These are phyloP conservation scores for Penicillium steckii DNA, from an alignment of 495 filamentous ascomycete genomes.

Conservation along the genomic window DNA sequence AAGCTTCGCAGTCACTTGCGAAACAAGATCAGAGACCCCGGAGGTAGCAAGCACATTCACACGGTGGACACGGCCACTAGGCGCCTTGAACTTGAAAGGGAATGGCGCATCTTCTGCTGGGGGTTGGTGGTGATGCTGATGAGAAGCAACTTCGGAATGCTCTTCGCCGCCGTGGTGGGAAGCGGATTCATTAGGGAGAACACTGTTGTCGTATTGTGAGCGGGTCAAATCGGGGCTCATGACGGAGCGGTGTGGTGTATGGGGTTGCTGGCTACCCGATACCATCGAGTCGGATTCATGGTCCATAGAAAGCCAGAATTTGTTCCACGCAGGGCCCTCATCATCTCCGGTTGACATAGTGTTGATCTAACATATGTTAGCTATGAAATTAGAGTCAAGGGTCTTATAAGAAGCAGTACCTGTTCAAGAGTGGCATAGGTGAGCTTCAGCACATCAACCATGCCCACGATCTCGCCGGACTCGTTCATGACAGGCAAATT, in stretches of 20 bases:
- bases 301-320: constrained; percentile 98
- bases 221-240: constrained; percentile 76
- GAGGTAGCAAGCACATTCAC: constrained; percentile 78
- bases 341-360: constrained; percentile 76
- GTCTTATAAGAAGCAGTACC: constrained; percentile 43
- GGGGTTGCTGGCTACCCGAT: constrained; percentile 73
- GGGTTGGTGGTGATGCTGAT: constrained; percentile 47
- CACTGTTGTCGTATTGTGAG: constrained; percentile 67
- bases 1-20: constrained; percentile 78
- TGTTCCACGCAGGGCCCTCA: constrained; percentile 98
- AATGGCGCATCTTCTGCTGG: constrained; percentile 71
- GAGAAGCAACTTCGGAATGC: constrained; percentile 59
- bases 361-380: constrained; percentile 56
- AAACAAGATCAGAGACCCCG: constrained; percentile 79
- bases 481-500: constrained; percentile 99
- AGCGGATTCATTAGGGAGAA: constrained; percentile 89
- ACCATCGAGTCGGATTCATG: constrained; percentile 96
- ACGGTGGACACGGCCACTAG: constrained; percentile 91
- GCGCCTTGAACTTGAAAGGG: constrained; percentile 99
- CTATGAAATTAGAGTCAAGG: not conserved
- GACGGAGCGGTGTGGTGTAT: constrained; percentile 62
- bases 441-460: constrained; percentile 97
- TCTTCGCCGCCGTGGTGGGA: constrained; percentile 86
- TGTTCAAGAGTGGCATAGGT: constrained; percentile 98
- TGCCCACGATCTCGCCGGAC: constrained; percentile 92